phyloP scores from a whole-genome alignment of 2,329 filamentous ascomycete genomes.

The Fusarium sp. region DNA sequence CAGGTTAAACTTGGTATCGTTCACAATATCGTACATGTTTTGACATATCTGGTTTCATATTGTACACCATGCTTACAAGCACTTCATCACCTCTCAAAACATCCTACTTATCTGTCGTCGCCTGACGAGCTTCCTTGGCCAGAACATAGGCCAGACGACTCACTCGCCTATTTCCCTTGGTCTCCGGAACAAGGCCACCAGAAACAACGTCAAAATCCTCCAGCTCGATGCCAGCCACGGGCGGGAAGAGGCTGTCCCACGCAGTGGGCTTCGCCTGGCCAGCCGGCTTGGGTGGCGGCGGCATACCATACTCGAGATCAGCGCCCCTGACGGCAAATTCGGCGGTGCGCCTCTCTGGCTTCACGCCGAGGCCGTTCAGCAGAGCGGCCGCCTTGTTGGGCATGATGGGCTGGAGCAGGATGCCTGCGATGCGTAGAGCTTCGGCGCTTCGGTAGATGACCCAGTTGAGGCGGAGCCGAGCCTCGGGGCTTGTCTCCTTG shows the following conservation, averaged over 20 bases:
- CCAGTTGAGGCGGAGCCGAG: slow-evolving; percentile 64
- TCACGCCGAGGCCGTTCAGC: slow-evolving; percentile 85
- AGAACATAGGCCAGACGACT: slow-evolving; percentile 48
- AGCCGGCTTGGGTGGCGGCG: slow-evolving; percentile 34
- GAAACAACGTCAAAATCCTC: slow-evolving; percentile 44
- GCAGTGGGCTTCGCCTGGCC: slow-evolving; percentile 44
- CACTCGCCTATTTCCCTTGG: slow-evolving; percentile 48
- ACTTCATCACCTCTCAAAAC: slow-evolving; percentile 17
- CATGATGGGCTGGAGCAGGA: slow-evolving; percentile 93
- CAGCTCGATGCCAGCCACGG: slow-evolving; percentile 49
- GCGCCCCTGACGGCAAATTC: slow-evolving; percentile 72
- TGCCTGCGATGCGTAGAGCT: slow-evolving; percentile 82
- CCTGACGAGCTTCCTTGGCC: slow-evolving; percentile 49
- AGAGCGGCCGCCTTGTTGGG: slow-evolving; percentile 81
- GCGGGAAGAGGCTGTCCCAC: slow-evolving; percentile 68
- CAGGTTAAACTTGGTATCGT: neutral
- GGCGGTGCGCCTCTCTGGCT: slow-evolving; percentile 72
- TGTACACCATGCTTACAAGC: neutral
- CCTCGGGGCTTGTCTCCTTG: slow-evolving; percentile 54
- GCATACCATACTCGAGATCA: slow-evolving; percentile 79
- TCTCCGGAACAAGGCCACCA: slow-evolving; percentile 22
- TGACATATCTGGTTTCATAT: slow-evolving; percentile 22
- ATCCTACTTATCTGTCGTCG: slow-evolving; percentile 21
- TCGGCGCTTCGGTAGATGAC: slow-evolving; percentile 82
- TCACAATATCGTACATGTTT: slow-evolving; percentile 38